Conservation (phyloP, 441 rosid genomes). For the Adansonia madagascariensis region DNA sequence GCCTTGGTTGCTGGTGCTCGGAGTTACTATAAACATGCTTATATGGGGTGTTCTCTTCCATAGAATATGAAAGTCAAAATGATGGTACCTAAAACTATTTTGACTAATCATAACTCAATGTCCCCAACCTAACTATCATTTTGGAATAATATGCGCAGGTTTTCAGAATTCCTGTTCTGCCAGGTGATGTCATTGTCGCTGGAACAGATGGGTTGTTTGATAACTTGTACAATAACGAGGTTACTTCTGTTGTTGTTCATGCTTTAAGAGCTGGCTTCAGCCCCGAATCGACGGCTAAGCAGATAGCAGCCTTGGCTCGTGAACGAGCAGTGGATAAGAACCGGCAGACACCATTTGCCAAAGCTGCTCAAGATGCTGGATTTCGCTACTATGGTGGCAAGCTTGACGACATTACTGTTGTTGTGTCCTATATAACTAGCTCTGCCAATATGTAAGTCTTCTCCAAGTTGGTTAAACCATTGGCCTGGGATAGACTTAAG, state of each 20-base stretch:
- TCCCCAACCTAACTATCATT: neutral
- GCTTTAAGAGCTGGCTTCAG: slow-evolving; percentile 70
- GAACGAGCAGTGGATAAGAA: slow-evolving; percentile 71
- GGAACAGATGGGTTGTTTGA: slow-evolving; percentile 96
- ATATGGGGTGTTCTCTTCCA: neutral
- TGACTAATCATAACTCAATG: neutral
- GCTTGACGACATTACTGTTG: slow-evolving; percentile 93
- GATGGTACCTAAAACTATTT: neutral
- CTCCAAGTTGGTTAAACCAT: neutral
- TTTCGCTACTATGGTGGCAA: slow-evolving; percentile 87
- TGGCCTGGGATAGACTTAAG: neutral
- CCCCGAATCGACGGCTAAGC: slow-evolving; percentile 77
- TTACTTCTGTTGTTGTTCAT: slow-evolving; percentile 75
- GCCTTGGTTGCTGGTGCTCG: neutral
- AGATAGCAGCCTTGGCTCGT: slow-evolving; percentile 88
- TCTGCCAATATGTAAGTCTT: slow-evolving; percentile 23
- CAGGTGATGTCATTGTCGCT: slow-evolving; percentile 84
- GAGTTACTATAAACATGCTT: neutral
- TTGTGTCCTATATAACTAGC: slow-evolving; percentile 73
- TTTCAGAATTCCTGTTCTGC: slow-evolving; percentile 70
- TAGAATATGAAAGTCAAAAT: neutral
- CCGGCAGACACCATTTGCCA: slow-evolving; percentile 84
- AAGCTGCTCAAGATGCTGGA: slow-evolving; percentile 95
- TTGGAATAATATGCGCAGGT: slow-evolving; percentile 49
- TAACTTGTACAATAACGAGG: slow-evolving; percentile 82